Conservation (phyloP, 176 grass and related monocot genomes). For the Puccinellia tenuiflora region DNA sequence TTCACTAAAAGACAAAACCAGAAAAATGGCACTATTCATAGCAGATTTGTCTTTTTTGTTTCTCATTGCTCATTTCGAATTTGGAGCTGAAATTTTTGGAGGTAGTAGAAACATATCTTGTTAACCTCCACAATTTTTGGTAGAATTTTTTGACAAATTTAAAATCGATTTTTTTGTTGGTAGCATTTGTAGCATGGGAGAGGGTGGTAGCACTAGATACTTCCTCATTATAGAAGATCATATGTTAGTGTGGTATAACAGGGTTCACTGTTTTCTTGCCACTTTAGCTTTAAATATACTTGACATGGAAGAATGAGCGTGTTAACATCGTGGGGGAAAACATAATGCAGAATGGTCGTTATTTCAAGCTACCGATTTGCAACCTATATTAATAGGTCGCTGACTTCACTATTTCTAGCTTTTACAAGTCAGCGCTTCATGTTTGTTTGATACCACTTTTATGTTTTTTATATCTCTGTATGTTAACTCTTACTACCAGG, state of each 20-base stretch:
- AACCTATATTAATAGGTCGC: not conserved
- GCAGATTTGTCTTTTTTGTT: no score
- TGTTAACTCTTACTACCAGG: not conserved
- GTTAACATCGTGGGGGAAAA: not conserved
- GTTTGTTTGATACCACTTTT: not conserved
- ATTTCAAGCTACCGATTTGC: not conserved
- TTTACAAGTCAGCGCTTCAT: not conserved
- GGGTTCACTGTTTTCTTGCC: not conserved
- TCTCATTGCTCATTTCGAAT: no score
- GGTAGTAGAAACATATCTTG: no score
- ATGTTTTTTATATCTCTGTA: not conserved
- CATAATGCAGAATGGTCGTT: not conserved
- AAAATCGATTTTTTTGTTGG: no score
- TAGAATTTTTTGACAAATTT: no score
- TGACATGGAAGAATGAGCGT: not conserved
- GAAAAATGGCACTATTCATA: no score
- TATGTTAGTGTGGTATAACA: not conserved
- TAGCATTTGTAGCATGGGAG: no score
- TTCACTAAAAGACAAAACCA: no score
- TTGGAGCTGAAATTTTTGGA: no score
- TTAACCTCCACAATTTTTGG: no score
- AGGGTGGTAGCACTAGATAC: no score
- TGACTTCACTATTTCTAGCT: not conserved
- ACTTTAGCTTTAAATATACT: not conserved
- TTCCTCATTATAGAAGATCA: not conserved